Evolutionary conservation across 2,329 filamentous ascomycete genomes (phyloP), one percentile per base, ranked within the genome.

Genomic region (Epichloe scottii): DNA sequence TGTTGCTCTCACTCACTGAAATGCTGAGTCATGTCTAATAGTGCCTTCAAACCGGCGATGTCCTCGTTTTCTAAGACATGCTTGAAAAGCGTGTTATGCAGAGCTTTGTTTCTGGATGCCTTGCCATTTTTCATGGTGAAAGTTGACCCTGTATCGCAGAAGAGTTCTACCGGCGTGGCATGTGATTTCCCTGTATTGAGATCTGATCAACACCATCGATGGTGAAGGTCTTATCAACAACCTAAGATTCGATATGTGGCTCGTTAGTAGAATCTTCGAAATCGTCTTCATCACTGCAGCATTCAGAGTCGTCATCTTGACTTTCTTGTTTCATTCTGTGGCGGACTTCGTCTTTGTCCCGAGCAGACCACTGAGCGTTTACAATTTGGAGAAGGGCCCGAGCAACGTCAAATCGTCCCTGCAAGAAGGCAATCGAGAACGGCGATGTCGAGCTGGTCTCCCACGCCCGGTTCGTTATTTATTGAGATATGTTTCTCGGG

Each of bases 161-260:
- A 63, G 51, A 86, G 63, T 0, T 64, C 55, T 1, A 77, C 60
- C 2, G 87, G 82, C 37, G 72, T 73, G 8, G 75, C 66, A 15
- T 71, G 67, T 51, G 84, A 86, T 86, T 82, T 53, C 89, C 84
- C 51, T 84, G 74, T 60, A 77, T 82, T 0, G 78, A 79, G 4
- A 85, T 72, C 56, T 87, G 77, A 0, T 85, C 85, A 52, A 93
- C 74, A 57, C 88, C 81, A 15, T 93, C 85, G 49, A 91, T 77
- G 0, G 87, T 93, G 62, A 86, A 87, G 37, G 76, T 72, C 12
- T 84, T 78, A 56, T 84, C 77, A 30, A 88, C 68, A 40, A 82
- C 70, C 53, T 83, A 75, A 15, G 68, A 68, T 46, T 71, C 68
- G 40, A 80, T 71, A 6, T 68, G 67, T 17, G 71, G 71, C 42